These are phyloP conservation scores for Cantharellus anzutake DNA, from an alignment of 768 basidiomycete genomes.

Conservation along the genomic window DNA sequence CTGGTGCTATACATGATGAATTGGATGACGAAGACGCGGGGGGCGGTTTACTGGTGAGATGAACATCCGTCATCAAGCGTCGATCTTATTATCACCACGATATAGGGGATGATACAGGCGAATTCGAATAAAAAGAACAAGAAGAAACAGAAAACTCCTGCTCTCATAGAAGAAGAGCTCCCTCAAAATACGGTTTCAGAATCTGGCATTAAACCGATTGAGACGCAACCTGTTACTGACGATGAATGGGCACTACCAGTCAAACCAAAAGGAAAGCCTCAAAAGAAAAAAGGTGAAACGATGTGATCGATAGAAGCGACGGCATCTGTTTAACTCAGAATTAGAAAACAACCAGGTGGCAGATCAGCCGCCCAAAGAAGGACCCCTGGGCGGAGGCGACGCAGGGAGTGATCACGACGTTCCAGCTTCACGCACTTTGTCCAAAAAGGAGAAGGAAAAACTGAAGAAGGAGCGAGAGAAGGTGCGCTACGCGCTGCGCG, in stretches of 20 bases:
- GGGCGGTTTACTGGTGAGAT: conserved; percentile 52
- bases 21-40: conserved; percentile 43
- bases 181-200: not conserved
- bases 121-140: conserved; percentile 36
- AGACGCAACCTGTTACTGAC: conserved; percentile 14
- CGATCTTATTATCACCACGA: not conserved
- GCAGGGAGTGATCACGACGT: conserved; percentile 30
- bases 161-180: conserved; percentile 1
- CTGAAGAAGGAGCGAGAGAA: conserved; percentile 96
- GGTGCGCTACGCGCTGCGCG: conserved; percentile 23
- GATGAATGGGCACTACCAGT: conserved; percentile 11
- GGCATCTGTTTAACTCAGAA: conserved; percentile 14
- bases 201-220: conserved; percentile 8
- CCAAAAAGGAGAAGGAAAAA: conserved; percentile 94
- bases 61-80: conserved; percentile 8
- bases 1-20: conserved; percentile 10
- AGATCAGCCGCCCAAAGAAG: conserved; percentile 6
- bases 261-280: conserved; percentile 25
- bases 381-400: conserved; percentile 14
- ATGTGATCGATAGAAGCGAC: conserved; percentile 8
- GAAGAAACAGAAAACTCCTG: conserved; percentile 22
- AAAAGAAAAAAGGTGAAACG: conserved; percentile 18
- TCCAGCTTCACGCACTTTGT: conserved; percentile 45
- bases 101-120: conserved; percentile 41
- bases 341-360: not conserved